Conservation (phyloP, 768 basidiomycete genomes). For the Agaricus sinodeliciosus region DNA sequence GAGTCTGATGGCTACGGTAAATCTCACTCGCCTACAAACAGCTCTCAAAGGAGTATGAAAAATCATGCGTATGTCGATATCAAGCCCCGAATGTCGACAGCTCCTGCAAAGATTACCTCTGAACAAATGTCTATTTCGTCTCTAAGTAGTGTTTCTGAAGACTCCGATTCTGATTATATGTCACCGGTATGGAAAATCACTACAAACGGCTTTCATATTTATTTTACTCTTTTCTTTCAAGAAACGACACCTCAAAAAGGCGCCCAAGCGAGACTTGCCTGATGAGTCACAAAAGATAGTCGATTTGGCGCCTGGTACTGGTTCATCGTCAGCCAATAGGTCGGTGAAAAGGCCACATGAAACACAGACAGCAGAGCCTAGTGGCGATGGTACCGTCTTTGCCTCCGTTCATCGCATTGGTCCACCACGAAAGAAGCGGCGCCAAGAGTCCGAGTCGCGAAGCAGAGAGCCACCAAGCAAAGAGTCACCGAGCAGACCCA, state of each 20-base stretch:
- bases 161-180: background rate
- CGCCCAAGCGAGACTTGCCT: no score
- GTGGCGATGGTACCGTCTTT: background rate
- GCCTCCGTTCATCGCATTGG: slow-evolving; percentile 1
- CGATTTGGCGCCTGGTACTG: no score
- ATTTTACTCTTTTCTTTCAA: no score
- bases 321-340: background rate
- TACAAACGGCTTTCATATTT: background rate
- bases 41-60: background rate
- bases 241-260: no score
- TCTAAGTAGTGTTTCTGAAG: background rate
- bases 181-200: background rate
- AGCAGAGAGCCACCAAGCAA: background rate
- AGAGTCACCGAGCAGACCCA: background rate
- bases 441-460: background rate
- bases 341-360: background rate
- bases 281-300: no score
- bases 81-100: background rate
- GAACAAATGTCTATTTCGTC: background rate
- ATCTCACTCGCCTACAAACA: background rate
- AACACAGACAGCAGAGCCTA: background rate
- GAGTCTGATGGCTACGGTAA: background rate
- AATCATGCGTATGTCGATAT: slow-evolving; percentile 7
- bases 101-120: background rate
- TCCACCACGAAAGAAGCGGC: slow-evolving; percentile 1